A percentile compares a stretch with the other conserved stretches of the same genome.
Conservation (phyloP, 345 rosid species). For the Lagerstroemia speciosa region DNA sequence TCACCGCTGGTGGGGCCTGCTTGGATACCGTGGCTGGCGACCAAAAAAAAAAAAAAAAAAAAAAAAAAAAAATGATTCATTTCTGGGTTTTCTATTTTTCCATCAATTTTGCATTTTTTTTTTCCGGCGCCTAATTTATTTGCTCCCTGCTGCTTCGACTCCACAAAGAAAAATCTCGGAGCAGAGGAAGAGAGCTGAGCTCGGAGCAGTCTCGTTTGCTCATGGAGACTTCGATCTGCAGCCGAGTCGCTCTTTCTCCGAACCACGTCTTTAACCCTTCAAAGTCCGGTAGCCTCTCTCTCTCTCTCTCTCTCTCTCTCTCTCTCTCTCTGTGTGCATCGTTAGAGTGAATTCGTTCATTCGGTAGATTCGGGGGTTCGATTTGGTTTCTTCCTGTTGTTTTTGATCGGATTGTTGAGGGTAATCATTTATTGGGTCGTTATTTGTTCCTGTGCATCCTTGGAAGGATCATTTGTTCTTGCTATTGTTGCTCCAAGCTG, state of each 20-base stretch:
- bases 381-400: neutral
- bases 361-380: neutral
- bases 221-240: slow-evolving; percentile 22
- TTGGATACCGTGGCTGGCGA: too few species aligned
- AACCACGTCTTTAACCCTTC: slow-evolving; percentile 13
- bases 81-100: too few species aligned
- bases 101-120: too few species aligned
- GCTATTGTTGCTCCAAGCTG: neutral
- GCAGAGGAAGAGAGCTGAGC: too few species aligned
- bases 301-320: neutral
- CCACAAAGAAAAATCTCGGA: neutral
- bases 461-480: neutral
- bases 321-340: neutral
- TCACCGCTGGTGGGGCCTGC: too few species aligned
- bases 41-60: neutral
- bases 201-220: neutral
- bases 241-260: slow-evolving; percentile 17
- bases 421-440: neutral
- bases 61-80: neutral
- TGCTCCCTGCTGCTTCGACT: neutral
- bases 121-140: too few species aligned
- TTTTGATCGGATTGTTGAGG: neutral
- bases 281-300: slow-evolving; percentile 12
- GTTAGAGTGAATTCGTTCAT: neutral
- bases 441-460: neutral